Percentiles rank a stretch among this genome's conserved stretches.
phyloP scores from a whole-genome alignment of 768 basidiomycete genomes.

The Xanthoconium purpureum region DNA sequence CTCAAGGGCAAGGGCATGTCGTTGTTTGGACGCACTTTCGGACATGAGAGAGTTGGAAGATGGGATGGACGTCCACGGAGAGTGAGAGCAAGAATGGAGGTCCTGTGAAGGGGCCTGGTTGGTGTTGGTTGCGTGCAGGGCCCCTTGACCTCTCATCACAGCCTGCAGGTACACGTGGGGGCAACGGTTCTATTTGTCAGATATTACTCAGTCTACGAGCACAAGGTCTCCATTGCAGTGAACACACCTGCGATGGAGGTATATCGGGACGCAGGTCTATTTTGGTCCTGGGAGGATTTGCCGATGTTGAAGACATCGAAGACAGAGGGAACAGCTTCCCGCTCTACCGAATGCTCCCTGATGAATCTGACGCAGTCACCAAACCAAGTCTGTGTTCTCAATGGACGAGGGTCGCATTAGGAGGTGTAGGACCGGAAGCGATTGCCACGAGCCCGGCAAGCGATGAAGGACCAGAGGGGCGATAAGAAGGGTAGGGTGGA shows the following conservation, averaged over 20 bases:
- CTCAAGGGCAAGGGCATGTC: slow-evolving; percentile 37
- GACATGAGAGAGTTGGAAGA: slow-evolving; percentile 41
- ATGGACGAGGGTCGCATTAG: slow-evolving; percentile 18
- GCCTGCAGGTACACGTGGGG: slow-evolving; percentile 11
- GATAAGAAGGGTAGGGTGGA: slow-evolving; percentile 26
- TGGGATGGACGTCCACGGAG: slow-evolving; percentile 32
- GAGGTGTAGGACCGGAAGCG: slow-evolving; percentile 7
- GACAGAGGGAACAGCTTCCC: slow-evolving; percentile 24
- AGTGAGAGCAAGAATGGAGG: slow-evolving; percentile 16
- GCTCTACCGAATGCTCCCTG: slow-evolving; percentile 21
- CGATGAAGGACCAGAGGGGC: slow-evolving; percentile 15
- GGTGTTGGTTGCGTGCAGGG: slow-evolving; percentile 1
- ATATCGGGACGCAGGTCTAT: slow-evolving; percentile 11
- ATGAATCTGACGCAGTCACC: slow-evolving; percentile 18
- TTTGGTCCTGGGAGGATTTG: slow-evolving; percentile 19
- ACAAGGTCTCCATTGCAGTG: neutral
- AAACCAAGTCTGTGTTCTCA: slow-evolving; percentile 9
- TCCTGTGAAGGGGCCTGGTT: slow-evolving; percentile 13
- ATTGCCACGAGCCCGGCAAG: slow-evolving; percentile 17
- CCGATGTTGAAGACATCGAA: slow-evolving; percentile 30
- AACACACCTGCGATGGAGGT: slow-evolving; percentile 15
- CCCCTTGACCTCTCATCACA: slow-evolving; percentile 17
- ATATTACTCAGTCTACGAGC: slow-evolving; percentile 1
- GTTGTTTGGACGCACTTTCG: slow-evolving; percentile 44
- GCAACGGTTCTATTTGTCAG: slow-evolving; percentile 14